Base-by-base conservation (phyloP, 495 filamentous ascomycete genomes). In the Aspergillus ostianus region DNA sequence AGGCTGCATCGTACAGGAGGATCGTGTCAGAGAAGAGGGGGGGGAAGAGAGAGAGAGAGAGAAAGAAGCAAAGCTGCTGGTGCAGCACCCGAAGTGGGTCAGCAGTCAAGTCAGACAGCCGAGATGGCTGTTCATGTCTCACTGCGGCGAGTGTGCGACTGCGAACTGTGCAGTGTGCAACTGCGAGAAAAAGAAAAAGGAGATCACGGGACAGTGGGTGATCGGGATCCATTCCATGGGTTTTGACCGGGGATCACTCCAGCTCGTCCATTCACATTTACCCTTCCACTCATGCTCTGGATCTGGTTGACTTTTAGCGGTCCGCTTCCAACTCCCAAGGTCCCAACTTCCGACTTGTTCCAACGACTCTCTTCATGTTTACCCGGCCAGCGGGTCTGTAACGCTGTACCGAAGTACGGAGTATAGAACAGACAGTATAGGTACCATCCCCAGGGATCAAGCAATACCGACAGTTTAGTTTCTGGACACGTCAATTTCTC, bases 301-400 rank as follows among this genome's bases (percentile, higher is more conserved):
- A 51, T 51, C 21, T 8, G 47, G 55, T 51, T 57, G 29, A 51
- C 32, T 27, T 23, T 13, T 12, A 18, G 41, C 51, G 50, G 57
- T 48, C 51, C 57, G 51, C 41, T 23, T 56, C 26, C 20, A 20
- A 53, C 51, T 59, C 23, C 57, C 51, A 59, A 59, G 57, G 57
- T 53, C 41, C 51, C 51, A 19, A 18, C 51, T 44, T 51, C 29
- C 27, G 30, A 32, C 3, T 32, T 32, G 30, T 32, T 32, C 30
- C 30, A 41, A 41, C 36, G 36, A 13, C 36, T 41, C 36, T 41
- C 36, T 15, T 17, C 36, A 15, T 15, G 36, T 41, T 41, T 41
- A 41, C 36, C 36, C 36, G 36, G 30, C 6, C 7, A 41, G 13
- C 10, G 36, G 29, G 29, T 32, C 29, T 7, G 29, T 32, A 32